Evolutionary conservation across 2,329 filamentous ascomycete species (phyloP), one percentile per base, ranked within the genome.

Genomic region (Diaporthe longicolla): DNA sequence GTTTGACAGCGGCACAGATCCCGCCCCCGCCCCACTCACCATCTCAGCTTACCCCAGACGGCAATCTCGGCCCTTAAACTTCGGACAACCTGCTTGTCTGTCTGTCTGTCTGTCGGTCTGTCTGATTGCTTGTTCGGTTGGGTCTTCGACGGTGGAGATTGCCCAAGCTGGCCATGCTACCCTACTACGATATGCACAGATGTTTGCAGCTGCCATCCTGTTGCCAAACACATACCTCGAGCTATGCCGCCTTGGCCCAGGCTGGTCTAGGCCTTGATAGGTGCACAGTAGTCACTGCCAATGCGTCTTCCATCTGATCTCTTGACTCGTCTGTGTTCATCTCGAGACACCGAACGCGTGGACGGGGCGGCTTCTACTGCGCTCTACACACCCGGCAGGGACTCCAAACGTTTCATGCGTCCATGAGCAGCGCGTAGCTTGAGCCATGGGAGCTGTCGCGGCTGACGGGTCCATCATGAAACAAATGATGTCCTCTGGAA

Each of bases 1-100:
- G 59, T 72, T 70, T 75, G 74, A 75, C 74, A 75, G 74, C 48
- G 74, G 72, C 40, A 74, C 68, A 65, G 50, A 54, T 66, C 52
- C 71, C 52, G 48, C 63, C 70, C 70, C 73, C 69, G 48, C 72
- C 43, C 70, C 70, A 71, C 70, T 43, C 37, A 10, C 48, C 58
- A 55, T 63, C 57, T 63, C 57, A 71, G 70, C 70, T 45, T 71
- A 63, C 70, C 70, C 70, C 57, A 52, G 70, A 71, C 68, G 43
- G 55, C 19, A 59, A 68, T 66, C 63, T 54, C 48, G 63, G 63
- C 26, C 63, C 48, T 68, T 40, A 54, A 54, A 54, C 63, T 66
- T 66, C 63, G 37, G 63, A 52, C 13, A 66, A 35, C 21, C 32
- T 40, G 45, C 48, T 54, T 68, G 45, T 4, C 35, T 54, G 63